Evolutionary conservation across 2,329 filamentous ascomycete genomes (phyloP).

Genomic region (Fusarium lyarnte): DNA sequence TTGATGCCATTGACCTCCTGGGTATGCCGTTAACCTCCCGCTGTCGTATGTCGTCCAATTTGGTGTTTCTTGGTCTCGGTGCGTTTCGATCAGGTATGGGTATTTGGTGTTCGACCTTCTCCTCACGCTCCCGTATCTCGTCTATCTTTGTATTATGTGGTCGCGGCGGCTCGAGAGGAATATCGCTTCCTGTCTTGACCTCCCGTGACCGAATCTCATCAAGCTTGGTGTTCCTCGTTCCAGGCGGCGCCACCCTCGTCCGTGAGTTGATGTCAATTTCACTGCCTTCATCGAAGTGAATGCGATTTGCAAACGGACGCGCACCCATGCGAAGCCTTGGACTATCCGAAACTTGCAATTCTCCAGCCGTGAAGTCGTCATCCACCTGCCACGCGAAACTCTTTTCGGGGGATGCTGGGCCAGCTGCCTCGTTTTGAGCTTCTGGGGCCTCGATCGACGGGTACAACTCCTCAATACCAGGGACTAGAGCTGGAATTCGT

Average conservation of each 20-base stretch:
- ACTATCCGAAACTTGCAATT: constrained; percentile 65
- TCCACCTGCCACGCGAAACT: constrained; percentile 66
- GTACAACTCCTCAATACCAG: constrained; percentile 51
- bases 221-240: constrained; percentile 54
- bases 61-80: constrained; percentile 52
- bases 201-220: constrained; percentile 58
- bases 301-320: constrained; percentile 50
- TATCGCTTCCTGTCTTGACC: constrained; percentile 47
- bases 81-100: constrained; percentile 45
- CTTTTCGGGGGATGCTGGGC: constrained; percentile 56
- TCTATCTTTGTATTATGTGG: constrained; percentile 47
- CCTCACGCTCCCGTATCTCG: constrained; percentile 50
- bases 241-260: constrained; percentile 42
- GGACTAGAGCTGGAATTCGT: constrained; percentile 51
- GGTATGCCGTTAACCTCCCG: constrained; percentile 57
- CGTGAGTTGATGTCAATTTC: constrained; percentile 44
- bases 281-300: constrained; percentile 46
- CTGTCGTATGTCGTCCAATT: constrained; percentile 59
- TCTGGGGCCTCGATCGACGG: constrained; percentile 47
- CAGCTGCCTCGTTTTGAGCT: constrained; percentile 4
- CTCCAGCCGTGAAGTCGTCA: constrained; percentile 66
- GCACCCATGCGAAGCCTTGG: constrained; percentile 58
- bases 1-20: constrained; percentile 58
- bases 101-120: constrained; percentile 45
- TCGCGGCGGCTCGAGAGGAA: constrained; percentile 30